phyloP scores from a whole-genome alignment of 768 basidiomycete genomes.

The Boletus vermiculosoides region DNA sequence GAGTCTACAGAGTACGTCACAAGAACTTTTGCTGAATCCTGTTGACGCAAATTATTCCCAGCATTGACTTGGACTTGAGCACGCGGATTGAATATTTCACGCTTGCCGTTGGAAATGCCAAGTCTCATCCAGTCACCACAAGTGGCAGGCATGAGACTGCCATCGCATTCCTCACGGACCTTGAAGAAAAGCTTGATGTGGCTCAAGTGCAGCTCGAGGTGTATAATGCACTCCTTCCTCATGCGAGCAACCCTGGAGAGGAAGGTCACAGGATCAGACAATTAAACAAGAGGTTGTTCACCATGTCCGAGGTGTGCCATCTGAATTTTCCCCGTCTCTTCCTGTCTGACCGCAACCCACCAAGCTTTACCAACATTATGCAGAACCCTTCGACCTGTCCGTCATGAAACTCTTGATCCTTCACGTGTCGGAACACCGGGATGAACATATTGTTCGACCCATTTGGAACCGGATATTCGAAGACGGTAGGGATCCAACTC shows the following conservation, averaged over 20 bases:
- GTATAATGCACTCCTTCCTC: conserved; percentile 62
- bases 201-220: conserved; percentile 96
- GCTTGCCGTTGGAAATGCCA: conserved; percentile 92
- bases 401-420: conserved; percentile 86
- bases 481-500: conserved; percentile 55
- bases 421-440: conserved; percentile 90
- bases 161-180: conserved; percentile 91
- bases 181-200: conserved; percentile 96
- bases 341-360: conserved; percentile 10
- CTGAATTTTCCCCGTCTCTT: neutral
- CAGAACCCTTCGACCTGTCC: conserved; percentile 80
- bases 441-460: conserved; percentile 73
- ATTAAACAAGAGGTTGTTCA: conserved; percentile 63
- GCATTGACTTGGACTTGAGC: conserved; percentile 67
- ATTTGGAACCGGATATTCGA: conserved; percentile 91
- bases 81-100: conserved; percentile 88
- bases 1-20: conserved; percentile 73
- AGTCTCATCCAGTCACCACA: conserved; percentile 84
- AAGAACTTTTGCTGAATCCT: neutral
- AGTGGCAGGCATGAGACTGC: conserved; percentile 81
- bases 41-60: conserved; percentile 27
- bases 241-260: conserved; percentile 57
- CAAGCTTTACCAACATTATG: conserved; percentile 87
- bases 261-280: conserved; percentile 60
- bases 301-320: conserved; percentile 75